Evolutionary conservation across 2,329 filamentous ascomycete species (phyloP).

Genomic region (Diplodia intermedia): DNA sequence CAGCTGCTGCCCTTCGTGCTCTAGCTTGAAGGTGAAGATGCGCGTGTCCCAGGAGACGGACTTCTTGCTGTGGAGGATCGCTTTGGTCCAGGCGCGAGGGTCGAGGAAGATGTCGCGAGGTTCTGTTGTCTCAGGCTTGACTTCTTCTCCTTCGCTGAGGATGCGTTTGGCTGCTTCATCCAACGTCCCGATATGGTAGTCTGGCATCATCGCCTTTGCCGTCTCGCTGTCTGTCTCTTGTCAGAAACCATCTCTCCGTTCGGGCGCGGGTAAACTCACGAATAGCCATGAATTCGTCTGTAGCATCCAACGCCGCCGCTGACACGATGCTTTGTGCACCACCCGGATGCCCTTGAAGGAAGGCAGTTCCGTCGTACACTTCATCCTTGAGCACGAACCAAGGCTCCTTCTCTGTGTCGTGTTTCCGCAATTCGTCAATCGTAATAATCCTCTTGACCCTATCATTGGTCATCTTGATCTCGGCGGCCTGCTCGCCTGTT

Average conservation of each 20-base stretch:
- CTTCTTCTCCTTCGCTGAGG: constrained; percentile 58
- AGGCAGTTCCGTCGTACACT: constrained; percentile 84
- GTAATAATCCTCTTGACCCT: constrained; percentile 68
- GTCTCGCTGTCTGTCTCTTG: constrained; percentile 77
- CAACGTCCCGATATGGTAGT: constrained; percentile 83
- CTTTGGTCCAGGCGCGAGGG: constrained; percentile 74
- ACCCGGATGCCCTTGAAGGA: constrained; percentile 82
- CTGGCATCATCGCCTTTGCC: constrained; percentile 86
- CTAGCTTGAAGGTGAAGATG: constrained; percentile 80
- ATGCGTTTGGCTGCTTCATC: constrained; percentile 64
- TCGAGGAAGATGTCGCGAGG: constrained; percentile 72
- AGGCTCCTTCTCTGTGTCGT: constrained; percentile 69
- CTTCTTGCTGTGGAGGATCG: constrained; percentile 71
- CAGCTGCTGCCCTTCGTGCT: constrained; percentile 71
- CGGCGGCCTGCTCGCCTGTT: constrained; percentile 61
- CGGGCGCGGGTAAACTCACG: constrained; percentile 64
- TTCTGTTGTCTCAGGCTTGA: constrained; percentile 50
- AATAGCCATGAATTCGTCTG: constrained; percentile 90
- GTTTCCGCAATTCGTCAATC: constrained; percentile 73
- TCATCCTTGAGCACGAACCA: constrained; percentile 92
- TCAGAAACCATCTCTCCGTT: constrained; percentile 37
- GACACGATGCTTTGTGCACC: constrained; percentile 84
- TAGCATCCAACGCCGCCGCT: constrained; percentile 80
- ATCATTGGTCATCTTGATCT: constrained; percentile 80
- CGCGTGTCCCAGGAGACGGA: constrained; percentile 77